Evolutionary conservation across 371 early-diverging fungal genomes (phyloP).

Genomic region (Nematocida major): DNA sequence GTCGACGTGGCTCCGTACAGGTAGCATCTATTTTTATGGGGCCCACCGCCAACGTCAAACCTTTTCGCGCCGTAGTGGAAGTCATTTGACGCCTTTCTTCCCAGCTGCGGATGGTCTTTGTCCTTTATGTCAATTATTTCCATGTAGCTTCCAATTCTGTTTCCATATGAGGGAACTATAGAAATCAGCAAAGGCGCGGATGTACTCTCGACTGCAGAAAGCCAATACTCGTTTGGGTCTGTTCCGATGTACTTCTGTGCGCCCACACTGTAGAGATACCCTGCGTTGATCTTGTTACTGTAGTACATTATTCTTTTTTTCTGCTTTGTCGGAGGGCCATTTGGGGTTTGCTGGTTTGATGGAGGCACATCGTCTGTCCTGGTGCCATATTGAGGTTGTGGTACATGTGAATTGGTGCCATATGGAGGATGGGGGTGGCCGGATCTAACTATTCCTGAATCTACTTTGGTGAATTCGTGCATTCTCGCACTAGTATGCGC

Average conservation of each 20-base stretch:
- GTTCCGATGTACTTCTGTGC: conserved; percentile 19
- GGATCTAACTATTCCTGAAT: neutral
- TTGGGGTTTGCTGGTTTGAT: neutral
- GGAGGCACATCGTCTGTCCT: neutral
- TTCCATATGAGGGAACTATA: neutral
- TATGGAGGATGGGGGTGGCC: too few relatives aligned
- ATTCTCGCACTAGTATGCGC: too few relatives aligned
- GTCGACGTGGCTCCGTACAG: conserved; percentile 19
- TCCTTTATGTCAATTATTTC: neutral
- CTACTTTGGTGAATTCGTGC: too few relatives aligned
- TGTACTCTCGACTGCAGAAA: neutral
- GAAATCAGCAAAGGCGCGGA: neutral
- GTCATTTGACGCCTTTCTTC: neutral
- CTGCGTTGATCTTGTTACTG: neutral
- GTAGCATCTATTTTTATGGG: neutral
- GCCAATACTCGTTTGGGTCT: neutral
- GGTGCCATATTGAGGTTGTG: too few relatives aligned
- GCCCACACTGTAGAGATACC: conserved; percentile 40
- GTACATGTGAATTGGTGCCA: too few relatives aligned
- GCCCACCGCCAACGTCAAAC: conserved; percentile 25
- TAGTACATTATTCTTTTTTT: neutral
- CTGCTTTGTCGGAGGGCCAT: neutral
- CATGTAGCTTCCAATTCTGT: neutral
- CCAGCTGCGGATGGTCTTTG: neutral
- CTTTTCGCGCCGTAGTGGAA: neutral